Evolutionary conservation across 352 stramenopile species (phyloP).

Genomic region (Pythium sp.): DNA sequence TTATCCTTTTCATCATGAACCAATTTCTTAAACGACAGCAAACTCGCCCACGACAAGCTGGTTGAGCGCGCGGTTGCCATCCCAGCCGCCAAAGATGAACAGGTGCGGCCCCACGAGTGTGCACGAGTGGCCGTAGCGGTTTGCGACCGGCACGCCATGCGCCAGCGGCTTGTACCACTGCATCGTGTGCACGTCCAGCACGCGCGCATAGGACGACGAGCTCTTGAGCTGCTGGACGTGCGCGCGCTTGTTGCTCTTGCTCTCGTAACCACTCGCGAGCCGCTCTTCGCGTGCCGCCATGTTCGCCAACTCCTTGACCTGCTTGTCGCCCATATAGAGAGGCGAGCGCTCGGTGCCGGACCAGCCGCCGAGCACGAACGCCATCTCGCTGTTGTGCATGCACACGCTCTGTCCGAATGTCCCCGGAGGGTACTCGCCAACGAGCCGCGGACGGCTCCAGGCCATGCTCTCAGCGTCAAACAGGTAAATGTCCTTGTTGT

Average conservation of each 20-base stretch:
- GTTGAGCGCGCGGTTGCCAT: constrained; percentile 76
- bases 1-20: background rate
- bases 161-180: constrained; percentile 49
- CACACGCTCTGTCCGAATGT: constrained; percentile 63
- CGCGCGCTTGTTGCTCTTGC: constrained; percentile 28
- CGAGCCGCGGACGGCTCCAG: constrained; percentile 69
- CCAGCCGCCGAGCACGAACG: constrained; percentile 71
- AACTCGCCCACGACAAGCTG: constrained; percentile 72
- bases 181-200: constrained; percentile 61
- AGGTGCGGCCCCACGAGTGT: constrained; percentile 63
- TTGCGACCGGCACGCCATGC: constrained; percentile 44
- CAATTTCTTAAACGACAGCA: background rate
- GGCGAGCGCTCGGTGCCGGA: constrained; percentile 69
- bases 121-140: constrained; percentile 70
- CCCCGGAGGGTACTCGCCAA: constrained; percentile 60
- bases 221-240: constrained; percentile 36
- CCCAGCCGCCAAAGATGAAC: constrained; percentile 81
- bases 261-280: constrained; percentile 41
- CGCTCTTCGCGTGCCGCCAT: constrained; percentile 56
- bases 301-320: constrained; percentile 53
- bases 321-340: constrained; percentile 79
- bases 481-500: constrained; percentile 77
- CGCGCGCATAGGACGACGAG: constrained; percentile 52
- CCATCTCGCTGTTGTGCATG: constrained; percentile 41
- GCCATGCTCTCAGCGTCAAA: constrained; percentile 48